phyloP scores from a whole-genome alignment of 179 eudicot species.

The Pouteria campechiana region DNA sequence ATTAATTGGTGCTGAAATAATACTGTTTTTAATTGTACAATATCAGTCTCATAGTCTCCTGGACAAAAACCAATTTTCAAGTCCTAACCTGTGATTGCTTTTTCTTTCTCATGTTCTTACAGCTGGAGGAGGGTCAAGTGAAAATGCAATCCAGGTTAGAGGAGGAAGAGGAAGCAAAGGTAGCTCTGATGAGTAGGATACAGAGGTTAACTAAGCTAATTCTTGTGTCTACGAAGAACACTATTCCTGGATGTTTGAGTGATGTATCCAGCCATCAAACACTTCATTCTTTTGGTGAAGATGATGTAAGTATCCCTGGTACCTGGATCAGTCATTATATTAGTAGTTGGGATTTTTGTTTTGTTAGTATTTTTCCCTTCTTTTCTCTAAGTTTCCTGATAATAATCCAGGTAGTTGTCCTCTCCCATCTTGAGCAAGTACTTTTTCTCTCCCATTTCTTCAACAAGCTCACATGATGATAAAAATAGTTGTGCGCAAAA shows the following conservation, averaged over 20 bases:
- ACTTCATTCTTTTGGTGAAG: constrained; percentile 39
- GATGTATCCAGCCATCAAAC: constrained; percentile 45
- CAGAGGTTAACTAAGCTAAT: constrained; percentile 94
- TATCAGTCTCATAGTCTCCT: no score
- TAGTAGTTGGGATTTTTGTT: no score
- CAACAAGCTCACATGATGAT: no score
- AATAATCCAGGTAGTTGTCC: no score
- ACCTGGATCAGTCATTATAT: background rate
- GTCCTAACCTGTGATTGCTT: background rate
- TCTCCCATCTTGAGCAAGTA: no score
- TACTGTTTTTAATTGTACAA: no score
- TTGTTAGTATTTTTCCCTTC: background rate
- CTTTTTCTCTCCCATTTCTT: no score
- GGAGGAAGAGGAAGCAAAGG: constrained; percentile 99
- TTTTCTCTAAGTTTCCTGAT: background rate
- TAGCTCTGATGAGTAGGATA: constrained; percentile 97
- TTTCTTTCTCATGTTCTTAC: constrained; percentile 1
- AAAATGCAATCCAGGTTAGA: constrained; percentile 96
- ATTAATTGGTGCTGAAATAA: no score
- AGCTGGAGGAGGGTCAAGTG: constrained; percentile 98
- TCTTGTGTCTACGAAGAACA: constrained; percentile 89
- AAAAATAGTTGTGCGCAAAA: no score
- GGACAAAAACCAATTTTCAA: no score
- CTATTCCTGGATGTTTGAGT: constrained; percentile 43
- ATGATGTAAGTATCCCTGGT: constrained; percentile 57